Evolutionary conservation across 2,329 filamentous ascomycete genomes (phyloP).

Genomic region (Diaporthe destruens): DNA sequence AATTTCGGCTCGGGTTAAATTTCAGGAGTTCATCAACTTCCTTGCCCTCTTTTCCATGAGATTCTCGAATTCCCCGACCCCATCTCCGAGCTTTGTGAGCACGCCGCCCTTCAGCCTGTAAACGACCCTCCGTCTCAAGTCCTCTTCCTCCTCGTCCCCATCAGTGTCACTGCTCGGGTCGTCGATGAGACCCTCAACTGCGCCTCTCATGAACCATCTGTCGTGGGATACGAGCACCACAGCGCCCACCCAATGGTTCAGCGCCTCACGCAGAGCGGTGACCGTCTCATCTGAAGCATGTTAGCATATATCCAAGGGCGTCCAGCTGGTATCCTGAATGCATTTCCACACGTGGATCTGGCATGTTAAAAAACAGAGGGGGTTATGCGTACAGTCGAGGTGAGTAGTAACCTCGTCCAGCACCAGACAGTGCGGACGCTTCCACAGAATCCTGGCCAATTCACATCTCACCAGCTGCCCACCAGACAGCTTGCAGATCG

Average conservation of each 20-base stretch:
- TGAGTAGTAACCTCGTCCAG: conserved; percentile 89
- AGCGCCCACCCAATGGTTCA: conserved; percentile 78
- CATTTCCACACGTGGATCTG: neutral
- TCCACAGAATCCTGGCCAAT: conserved; percentile 77
- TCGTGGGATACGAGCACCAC: conserved; percentile 85
- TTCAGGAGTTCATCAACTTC: conserved; percentile 53
- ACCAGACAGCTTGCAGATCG: conserved; percentile 79
- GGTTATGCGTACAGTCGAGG: conserved; percentile 67
- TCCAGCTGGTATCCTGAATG: neutral
- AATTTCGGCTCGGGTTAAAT: neutral
- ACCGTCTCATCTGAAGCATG: conserved; percentile 73
- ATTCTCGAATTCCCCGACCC: conserved; percentile 75
- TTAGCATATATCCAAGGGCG: neutral
- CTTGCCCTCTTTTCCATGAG: conserved; percentile 70
- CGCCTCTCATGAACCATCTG: conserved; percentile 81
- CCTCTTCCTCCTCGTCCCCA: conserved; percentile 60
- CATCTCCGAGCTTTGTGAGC: conserved; percentile 67
- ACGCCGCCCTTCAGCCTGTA: conserved; percentile 71
- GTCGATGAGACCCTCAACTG: conserved; percentile 71
- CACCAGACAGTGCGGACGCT: conserved; percentile 77
- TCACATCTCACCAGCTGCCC: conserved; percentile 79
- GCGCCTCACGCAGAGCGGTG: conserved; percentile 74
- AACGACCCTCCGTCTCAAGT: conserved; percentile 64
- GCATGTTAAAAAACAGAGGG: no score
- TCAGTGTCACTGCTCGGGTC: conserved; percentile 57